Evolutionary conservation across 2,329 filamentous ascomycete species (phyloP).

Genomic region (Aspergillus viridinutans): DNA sequence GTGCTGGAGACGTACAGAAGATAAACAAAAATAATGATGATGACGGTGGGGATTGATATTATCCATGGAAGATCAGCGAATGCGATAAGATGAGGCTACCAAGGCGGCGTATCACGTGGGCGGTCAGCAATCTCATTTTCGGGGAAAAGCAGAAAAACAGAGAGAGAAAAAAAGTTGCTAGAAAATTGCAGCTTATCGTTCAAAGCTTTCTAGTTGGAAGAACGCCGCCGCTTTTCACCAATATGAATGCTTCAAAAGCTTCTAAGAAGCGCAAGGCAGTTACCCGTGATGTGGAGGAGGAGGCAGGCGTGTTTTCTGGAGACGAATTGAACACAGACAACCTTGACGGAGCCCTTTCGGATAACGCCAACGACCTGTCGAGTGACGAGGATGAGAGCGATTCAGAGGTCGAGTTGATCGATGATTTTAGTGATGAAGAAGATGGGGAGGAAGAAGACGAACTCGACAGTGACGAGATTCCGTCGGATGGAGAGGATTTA

Average conservation of each 20-base stretch:
- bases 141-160: conserved; percentile 6
- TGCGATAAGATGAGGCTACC: conserved; percentile 19
- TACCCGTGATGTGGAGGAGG: conserved; percentile 49
- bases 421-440: conserved; percentile 49
- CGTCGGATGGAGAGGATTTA: conserved; percentile 43
- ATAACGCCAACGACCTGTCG: conserved; percentile 38
- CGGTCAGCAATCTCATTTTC: conserved; percentile 24
- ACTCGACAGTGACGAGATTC: conserved; percentile 49
- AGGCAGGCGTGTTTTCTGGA: conserved; percentile 52
- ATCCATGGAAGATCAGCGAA: conserved; percentile 9
- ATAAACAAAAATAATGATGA: not conserved
- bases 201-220: not conserved
- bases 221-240: conserved; percentile 7
- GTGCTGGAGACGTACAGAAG: not conserved
- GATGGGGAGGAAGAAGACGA: conserved; percentile 48
- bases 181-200: conserved; percentile 8
- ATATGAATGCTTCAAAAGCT: conserved; percentile 35
- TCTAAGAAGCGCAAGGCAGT: conserved; percentile 64
- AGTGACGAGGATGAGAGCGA: conserved; percentile 38
- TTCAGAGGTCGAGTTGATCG: conserved; percentile 53
- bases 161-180: conserved; percentile 23
- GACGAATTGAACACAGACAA: conserved; percentile 52
- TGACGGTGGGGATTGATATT: not conserved
- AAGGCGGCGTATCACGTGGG: conserved; percentile 35
- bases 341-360: conserved; percentile 41